These are phyloP conservation scores for Leccinum pellstonianum DNA, from an alignment of 768 basidiomycete genomes.

Conservation along the genomic window DNA sequence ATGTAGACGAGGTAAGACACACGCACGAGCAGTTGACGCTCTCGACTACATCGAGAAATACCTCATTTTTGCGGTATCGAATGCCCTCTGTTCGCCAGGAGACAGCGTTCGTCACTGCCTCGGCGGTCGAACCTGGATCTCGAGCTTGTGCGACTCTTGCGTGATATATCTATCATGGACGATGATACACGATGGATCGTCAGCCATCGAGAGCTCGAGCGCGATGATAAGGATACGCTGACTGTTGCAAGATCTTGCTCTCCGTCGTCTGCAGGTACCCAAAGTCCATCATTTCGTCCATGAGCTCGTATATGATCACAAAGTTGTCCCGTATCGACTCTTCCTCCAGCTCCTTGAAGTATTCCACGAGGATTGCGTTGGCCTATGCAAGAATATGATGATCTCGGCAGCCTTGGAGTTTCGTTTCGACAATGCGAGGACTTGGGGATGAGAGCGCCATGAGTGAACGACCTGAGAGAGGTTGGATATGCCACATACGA, in stretches of 20 bases:
- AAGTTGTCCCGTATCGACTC: conserved; percentile 99
- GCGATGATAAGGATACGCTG: conserved; percentile 25
- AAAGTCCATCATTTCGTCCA: conserved; percentile 99
- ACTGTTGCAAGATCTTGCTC: conserved; percentile 98
- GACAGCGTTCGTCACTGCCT: conserved; percentile 97
- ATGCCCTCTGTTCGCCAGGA: conserved; percentile 99
- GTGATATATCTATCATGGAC: conserved; percentile 50
- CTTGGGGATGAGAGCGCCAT: conserved; percentile 39
- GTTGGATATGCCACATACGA: conserved; percentile 16
- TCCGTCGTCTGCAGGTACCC: conserved; percentile 99
- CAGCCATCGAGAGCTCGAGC: neutral
- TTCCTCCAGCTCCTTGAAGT: conserved; percentile 99
- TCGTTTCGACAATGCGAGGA: conserved; percentile 91
- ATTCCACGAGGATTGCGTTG: conserved; percentile 90
- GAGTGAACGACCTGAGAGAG: neutral
- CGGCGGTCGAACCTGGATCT: conserved; percentile 90
- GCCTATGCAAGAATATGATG: conserved; percentile 92
- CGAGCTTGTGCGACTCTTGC: conserved; percentile 84
- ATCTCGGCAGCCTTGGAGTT: conserved; percentile 96
- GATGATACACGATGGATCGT: neutral
- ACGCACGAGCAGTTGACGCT: conserved; percentile 91
- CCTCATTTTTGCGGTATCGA: conserved; percentile 97
- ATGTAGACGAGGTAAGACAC: neutral
- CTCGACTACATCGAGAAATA: conserved; percentile 97
- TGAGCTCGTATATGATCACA: conserved; percentile 96